Evolutionary conservation across 192 early-diverging fungal species (phyloP), one percentile per base, ranked within the genome.

Genomic region (Linnemannia hyalina): DNA sequence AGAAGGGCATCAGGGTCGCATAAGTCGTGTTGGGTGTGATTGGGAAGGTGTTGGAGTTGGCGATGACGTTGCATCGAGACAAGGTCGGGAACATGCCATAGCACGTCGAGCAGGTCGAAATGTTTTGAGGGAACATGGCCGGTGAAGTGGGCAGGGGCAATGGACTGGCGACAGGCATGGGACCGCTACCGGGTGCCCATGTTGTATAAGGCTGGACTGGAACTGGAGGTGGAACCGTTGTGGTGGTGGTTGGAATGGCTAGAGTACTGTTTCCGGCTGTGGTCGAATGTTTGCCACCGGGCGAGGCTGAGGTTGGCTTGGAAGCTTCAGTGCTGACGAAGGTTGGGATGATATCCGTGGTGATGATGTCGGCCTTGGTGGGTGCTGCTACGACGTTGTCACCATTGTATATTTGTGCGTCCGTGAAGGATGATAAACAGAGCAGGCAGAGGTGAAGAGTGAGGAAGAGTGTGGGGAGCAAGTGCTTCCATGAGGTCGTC

Each of bases 71-170:
- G 52, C 80, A 86, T 22, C 84, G 70, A 16, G 84, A 81, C 23
- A 86, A 49, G 7, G 84, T 81, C 5, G 80, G 63, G 36, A 81
- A 86, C 79, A 81, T 80, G 49, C 79, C 75, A 40, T 81, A 78
- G 75, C 79, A 86, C 7, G 80, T 86, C 72, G 78, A 81, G 44
- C 83, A 86, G 9, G 71, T 78, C 11, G 77, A 81, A 23, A 86
- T 78, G 72, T 86, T 86, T 60, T 86, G 84, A 32, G 83, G 83
- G 49, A 85, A 85, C 4, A 73, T 22, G 18, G 79, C 80, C 20
- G 84, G 80, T 0, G 84, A 70, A 22, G 84, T 76, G 29, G 84
- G 84, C 18, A 86, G 46, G 6, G 79, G 71, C 41, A 86, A 46
- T 0, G 80, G 84, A 4, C 29, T 68, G 1, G 47, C 49, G 1